Conservation (phyloP, 257 asterid genomes). For the Ehretia macrophylla region DNA sequence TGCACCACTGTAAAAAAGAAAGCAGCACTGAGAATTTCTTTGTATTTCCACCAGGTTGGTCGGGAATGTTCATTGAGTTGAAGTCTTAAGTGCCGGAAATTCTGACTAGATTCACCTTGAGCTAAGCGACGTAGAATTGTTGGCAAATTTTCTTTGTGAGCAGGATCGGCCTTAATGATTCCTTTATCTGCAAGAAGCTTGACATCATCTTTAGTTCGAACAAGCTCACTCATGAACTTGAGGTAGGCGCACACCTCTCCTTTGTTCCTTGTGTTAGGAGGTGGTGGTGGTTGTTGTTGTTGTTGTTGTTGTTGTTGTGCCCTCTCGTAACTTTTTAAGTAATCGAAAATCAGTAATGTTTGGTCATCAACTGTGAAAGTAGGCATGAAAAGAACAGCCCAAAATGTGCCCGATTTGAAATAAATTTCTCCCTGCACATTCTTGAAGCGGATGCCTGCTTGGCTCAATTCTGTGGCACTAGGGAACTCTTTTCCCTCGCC, state of each 20-base stretch:
- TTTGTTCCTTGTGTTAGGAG: background rate
- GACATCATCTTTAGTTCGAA: background rate
- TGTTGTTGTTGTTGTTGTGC: too few species aligned
- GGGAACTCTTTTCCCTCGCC: background rate
- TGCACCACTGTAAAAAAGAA: too few species aligned
- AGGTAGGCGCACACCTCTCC: background rate
- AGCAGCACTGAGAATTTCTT: too few species aligned
- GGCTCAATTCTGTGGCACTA: conserved; percentile 9
- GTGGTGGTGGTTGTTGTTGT: too few species aligned
- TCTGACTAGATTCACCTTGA: too few species aligned
- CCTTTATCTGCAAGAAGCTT: background rate
- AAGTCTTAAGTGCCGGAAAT: too few species aligned
- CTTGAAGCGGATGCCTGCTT: background rate
- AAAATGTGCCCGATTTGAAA: background rate
- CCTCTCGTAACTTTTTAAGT: background rate
- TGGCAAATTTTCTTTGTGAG: background rate
- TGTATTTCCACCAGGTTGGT: too few species aligned
- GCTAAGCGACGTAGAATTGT: background rate
- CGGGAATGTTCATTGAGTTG: too few species aligned
- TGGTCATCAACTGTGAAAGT: background rate
- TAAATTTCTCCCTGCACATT: background rate
- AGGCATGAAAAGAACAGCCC: background rate
- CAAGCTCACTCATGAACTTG: background rate
- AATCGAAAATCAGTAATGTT: background rate
- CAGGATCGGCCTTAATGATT: background rate